phyloP scores from a whole-genome alignment of 345 rosid species.

The Hypericum androsaemum region DNA sequence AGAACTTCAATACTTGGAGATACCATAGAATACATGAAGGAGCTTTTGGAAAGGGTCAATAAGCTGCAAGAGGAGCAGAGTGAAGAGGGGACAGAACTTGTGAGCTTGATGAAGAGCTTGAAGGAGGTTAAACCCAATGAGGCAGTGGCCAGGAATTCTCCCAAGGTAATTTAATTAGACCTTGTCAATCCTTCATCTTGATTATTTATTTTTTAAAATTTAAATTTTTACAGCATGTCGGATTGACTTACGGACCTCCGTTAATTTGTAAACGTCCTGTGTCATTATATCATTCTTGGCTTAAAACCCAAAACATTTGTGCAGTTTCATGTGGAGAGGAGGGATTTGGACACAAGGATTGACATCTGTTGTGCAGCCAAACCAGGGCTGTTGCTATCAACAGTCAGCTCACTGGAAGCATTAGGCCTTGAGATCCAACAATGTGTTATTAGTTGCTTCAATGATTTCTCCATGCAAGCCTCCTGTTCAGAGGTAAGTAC shows the following conservation, averaged over 20 bases:
- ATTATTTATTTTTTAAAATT: too few species aligned
- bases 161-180: slow-evolving; percentile 43
- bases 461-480: slow-evolving; percentile 85
- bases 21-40: slow-evolving; percentile 58
- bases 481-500: slow-evolving; percentile 70
- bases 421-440: slow-evolving; percentile 85
- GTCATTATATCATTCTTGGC: too few species aligned
- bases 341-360: slow-evolving; percentile 46
- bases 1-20: slow-evolving; percentile 64
- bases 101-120: slow-evolving; percentile 25
- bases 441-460: slow-evolving; percentile 81
- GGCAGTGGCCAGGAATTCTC: slow-evolving; percentile 60
- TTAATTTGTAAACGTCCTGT: too few species aligned
- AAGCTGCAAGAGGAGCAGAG: slow-evolving; percentile 43
- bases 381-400: slow-evolving; percentile 74
- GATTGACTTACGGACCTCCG: too few species aligned
- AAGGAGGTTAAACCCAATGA: slow-evolving; percentile 47
- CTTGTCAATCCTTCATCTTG: too few species aligned
- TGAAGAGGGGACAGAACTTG: slow-evolving; percentile 23
- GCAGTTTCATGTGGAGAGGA: slow-evolving; percentile 69
- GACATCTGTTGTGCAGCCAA: slow-evolving; percentile 70
- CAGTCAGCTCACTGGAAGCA: slow-evolving; percentile 73
- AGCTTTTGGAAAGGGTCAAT: slow-evolving; percentile 40
- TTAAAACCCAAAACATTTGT: not conserved
- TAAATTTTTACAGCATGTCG: too few species aligned